Percentiles rank a stretch among this genome's conserved stretches.
These are phyloP conservation scores for Hippophae gyantsensis DNA, from an alignment of 306 rosid species.

Conservation along the genomic window DNA sequence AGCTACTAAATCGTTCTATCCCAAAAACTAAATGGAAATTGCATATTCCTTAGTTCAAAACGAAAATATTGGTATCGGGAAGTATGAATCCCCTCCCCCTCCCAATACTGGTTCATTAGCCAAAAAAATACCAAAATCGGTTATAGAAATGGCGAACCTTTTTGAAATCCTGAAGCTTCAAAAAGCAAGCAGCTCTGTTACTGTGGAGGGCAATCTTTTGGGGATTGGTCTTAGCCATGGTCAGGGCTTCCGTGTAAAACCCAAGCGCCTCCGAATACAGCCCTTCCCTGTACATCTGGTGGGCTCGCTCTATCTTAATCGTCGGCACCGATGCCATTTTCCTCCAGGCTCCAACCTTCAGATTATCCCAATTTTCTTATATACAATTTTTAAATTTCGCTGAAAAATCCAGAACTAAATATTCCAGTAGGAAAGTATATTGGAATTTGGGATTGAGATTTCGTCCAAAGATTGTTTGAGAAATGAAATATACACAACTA, in stretches of 20 bases:
- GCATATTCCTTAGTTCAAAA: too few relatives aligned
- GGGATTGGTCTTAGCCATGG: constrained; percentile 56
- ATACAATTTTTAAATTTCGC: background rate
- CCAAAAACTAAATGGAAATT: too few relatives aligned
- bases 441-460: background rate
- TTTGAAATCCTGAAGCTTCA: constrained; percentile 77
- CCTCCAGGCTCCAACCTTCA: constrained; percentile 1
- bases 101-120: background rate
- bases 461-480: too few relatives aligned
- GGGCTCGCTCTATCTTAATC: constrained; percentile 80
- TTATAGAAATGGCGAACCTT: constrained; percentile 32
- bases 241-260: constrained; percentile 76
- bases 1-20: too few relatives aligned
- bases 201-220: constrained; percentile 80
- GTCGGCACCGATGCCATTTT: constrained; percentile 43
- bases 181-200: constrained; percentile 82
- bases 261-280: constrained; percentile 64
- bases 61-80: too few relatives aligned
- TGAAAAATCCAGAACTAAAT: background rate
- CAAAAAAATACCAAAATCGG: background rate
- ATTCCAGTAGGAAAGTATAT: background rate
- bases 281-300: constrained; percentile 78
- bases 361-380: constrained; percentile 6
- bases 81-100: too few relatives aligned
- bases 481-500: too few relatives aligned